Base-by-base conservation (phyloP, 176 grass and related monocot species). In the Oryza coarctata region DNA sequence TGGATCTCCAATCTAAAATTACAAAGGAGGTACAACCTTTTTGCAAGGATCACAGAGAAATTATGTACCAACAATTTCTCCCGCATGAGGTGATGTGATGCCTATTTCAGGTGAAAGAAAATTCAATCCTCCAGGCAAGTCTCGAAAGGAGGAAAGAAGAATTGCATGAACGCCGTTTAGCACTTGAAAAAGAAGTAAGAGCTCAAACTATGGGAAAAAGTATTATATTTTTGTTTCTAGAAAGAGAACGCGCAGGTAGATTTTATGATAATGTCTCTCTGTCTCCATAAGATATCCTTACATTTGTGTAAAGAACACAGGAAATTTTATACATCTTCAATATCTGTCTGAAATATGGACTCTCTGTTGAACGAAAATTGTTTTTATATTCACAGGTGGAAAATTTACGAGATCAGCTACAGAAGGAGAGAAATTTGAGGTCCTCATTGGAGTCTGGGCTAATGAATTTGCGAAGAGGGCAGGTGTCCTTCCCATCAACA, bases 111-210 rank as follows among this genome's bases (percentile, higher is more conserved):
- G 93, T 86, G 66, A 94, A 95, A 87, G 91, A 82, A 93, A 99
- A 99, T 78, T 57, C 76, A 88, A 75, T 82, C 72, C 90, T 99
- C 70, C 70, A 80, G 77, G 83, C 65, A 82, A 94, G 84, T 89
- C 84, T 93, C 61, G 82, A 87, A 82, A 91, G 63, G 36, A 79
- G 87, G 41, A 99, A 91, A 86, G 91, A 87, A 88, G 73, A 76
- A 82, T 50, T 95, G 67, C 84, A 75, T 87, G 85, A 95, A 60
- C 90, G 82, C 13, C 83, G 90, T 70, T 77, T 89, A 79, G 87
- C 87, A 77, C 96, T 99, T 82, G 93, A 88, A 88, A 87, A 90
- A 83, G 96, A 99, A 82, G 96, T 95, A 95, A 91, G 93, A 81
- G 39, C 70, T 69, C 76, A 78, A 75, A 65, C 29, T 74, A 68